Base-by-base conservation (phyloP, 768 basidiomycete genomes). In the Lentinula lateritia region DNA sequence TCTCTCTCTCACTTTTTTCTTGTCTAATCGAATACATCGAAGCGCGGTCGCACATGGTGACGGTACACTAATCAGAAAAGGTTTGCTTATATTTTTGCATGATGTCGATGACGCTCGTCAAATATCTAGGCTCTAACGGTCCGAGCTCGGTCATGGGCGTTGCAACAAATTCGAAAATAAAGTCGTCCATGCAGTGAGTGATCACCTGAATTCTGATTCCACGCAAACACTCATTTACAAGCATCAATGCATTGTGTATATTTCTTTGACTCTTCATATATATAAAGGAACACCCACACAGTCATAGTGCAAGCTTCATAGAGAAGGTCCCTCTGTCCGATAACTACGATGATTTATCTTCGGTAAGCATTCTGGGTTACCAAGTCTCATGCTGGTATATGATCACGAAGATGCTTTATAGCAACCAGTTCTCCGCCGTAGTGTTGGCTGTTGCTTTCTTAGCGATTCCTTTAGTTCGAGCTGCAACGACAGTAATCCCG, bases 401-500 rank as follows among this genome's bases (percentile, higher is more conserved):
- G 5, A 5, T 5, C 32, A 54, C 20, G 5, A 38, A 39, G 8
- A 15, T n/a, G 6, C 9, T 54, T 28, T 7, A 16, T 12, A 54
- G 53, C 28, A 28, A 4, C 38, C 38, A n/a, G 23, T n/a, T 43
- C 6, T 43, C 20, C 6, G 41, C 41, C 20, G 32, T 34, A 28
- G 23, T 34, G 12, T 16, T 52, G 5, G 18, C 58, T 7, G 28
- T 61, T 34, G 62, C 56, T 9, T 63, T 52, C n/a, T 52, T 66
- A 1, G 23, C 64, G 50, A 48, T 64, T 28, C 61, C 63, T 12
- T 54, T 66, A 10, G 70, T 68, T 18, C 62, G 66, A 50, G 72
- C 73, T 4, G 70, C 66, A 35, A 75, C 74, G 5, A 77, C 76
- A 0, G 74, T 77, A 46, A 78, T 80, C 18, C 78, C 78, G 1